A percentile compares a stretch with the other conserved stretches of the same genome.
These are phyloP conservation scores for Pestalotiopsis sp. DNA, from an alignment of 2,329 filamentous ascomycete genomes.

Conservation along the genomic window DNA sequence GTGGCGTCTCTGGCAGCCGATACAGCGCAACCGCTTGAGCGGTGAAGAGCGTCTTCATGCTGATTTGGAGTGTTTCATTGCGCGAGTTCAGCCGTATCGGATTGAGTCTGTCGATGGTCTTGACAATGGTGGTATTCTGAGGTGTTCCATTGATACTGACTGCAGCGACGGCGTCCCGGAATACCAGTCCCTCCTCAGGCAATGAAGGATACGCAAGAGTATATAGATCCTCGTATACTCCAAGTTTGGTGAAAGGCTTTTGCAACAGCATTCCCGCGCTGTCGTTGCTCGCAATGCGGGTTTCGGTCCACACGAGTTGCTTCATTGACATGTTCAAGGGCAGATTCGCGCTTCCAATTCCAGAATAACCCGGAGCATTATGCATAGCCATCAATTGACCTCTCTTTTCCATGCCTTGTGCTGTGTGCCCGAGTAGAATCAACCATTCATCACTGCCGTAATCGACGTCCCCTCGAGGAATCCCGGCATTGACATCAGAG, in stretches of 20 bases:
- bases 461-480: neutral
- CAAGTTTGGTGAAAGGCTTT: neutral
- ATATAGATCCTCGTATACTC: neutral
- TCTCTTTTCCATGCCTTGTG: neutral
- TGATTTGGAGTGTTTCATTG: neutral
- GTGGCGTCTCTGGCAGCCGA: neutral
- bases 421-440: neutral
- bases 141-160: neutral
- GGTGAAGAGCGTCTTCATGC: neutral
- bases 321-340: neutral
- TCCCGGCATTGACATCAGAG: neutral
- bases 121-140: neutral
- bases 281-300: neutral
- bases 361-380: neutral
- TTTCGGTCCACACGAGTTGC: neutral
- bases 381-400: neutral
- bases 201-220: neutral
- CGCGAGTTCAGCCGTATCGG: neutral
- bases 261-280: neutral
- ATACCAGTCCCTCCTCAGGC: neutral
- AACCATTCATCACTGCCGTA: neutral
- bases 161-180: neutral
- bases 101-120: neutral
- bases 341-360: neutral
- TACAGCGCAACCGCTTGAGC: neutral